A percentile compares a stretch with the other conserved stretches of the same genome.
Evolutionary conservation across 176 grass and related monocot species (phyloP).

Genomic region (Avena eriantha): DNA sequence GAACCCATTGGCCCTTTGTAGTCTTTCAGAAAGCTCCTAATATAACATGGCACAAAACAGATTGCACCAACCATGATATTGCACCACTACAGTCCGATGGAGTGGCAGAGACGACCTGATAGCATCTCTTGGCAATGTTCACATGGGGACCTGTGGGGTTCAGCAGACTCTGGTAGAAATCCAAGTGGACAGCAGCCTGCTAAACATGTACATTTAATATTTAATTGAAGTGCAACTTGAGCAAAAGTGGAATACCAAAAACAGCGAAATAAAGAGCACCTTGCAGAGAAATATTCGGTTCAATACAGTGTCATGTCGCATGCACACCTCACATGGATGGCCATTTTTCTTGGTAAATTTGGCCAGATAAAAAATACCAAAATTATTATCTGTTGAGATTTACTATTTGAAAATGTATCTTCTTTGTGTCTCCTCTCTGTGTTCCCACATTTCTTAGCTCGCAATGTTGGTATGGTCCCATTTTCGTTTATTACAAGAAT

Average conservation of each 20-base stretch:
- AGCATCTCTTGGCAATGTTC: conserved; percentile 76
- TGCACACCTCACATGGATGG: conserved; percentile 83
- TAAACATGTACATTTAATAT: conserved; percentile 32
- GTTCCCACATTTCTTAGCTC: conserved; percentile 92
- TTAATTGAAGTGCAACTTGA: conserved; percentile 15
- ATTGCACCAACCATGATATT: conserved; percentile 52
- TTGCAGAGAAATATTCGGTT: conserved; percentile 97
- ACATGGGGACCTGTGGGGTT: conserved; percentile 79
- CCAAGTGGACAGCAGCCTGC: conserved; percentile 92
- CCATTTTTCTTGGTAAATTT: conserved; percentile 87
- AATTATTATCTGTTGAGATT: conserved; percentile 71
- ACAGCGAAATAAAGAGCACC: conserved; percentile 42
- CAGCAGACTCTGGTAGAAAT: conserved; percentile 68
- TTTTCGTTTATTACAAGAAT: conserved; percentile 72
- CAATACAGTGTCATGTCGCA: conserved; percentile 74
- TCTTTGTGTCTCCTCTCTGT: too few relatives aligned
- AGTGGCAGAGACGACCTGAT: conserved; percentile 38
- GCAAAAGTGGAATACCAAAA: conserved; percentile 8
- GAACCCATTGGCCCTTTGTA: too few relatives aligned
- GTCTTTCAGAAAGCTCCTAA: conserved; percentile 87
- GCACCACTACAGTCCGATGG: conserved; percentile 47
- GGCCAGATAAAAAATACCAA: conserved; percentile 85
- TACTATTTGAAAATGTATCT: conserved; percentile 52
- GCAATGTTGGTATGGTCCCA: conserved; percentile 92
- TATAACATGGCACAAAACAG: conserved; percentile 79